Percentiles rank a stretch among this genome's conserved stretches.
Conservation (phyloP, 177 flowering plant genomes). For the Telopea speciosissima region DNA sequence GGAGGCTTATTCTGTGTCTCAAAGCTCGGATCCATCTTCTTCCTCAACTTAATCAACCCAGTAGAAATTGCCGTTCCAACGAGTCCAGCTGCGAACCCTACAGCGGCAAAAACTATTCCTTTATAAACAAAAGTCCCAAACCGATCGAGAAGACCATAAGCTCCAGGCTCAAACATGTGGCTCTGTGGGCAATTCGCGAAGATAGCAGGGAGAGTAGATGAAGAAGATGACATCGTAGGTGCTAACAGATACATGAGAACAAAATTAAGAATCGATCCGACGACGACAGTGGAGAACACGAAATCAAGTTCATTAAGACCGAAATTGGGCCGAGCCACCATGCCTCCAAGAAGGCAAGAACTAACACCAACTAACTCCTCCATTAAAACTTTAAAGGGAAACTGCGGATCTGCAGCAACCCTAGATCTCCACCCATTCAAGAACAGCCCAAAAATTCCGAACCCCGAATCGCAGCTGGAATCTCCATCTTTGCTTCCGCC, state of each 20-base stretch:
- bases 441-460: slow-evolving; percentile 52
- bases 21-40: slow-evolving; percentile 1
- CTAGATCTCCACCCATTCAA: slow-evolving; percentile 80
- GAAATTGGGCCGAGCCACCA: slow-evolving; percentile 89
- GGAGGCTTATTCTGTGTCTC: not conserved
- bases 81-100: slow-evolving; percentile 80
- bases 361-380: slow-evolving; percentile 79
- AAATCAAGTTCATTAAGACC: slow-evolving; percentile 89
- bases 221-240: slow-evolving; percentile 41
- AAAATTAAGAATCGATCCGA: slow-evolving; percentile 75
- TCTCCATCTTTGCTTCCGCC: slow-evolving; percentile 1
- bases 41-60: not conserved
- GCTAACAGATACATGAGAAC: slow-evolving; percentile 78
- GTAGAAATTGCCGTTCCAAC: slow-evolving; percentile 18
- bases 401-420: slow-evolving; percentile 84
- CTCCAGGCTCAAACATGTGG: slow-evolving; percentile 86
- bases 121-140: slow-evolving; percentile 78
- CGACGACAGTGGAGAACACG: slow-evolving; percentile 80
- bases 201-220: slow-evolving; percentile 38
- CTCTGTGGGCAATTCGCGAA: slow-evolving; percentile 62
- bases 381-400: slow-evolving; percentile 91
- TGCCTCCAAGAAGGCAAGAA: slow-evolving; percentile 70
- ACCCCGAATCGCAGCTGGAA: not conserved
- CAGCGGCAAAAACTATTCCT: slow-evolving; percentile 63
- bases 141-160: slow-evolving; percentile 39